Percentiles rank a stretch among this genome's conserved stretches.
phyloP scores from a whole-genome alignment of 1,284 basidiomycete species.

The Cutaneotrichosporon sp. region DNA sequence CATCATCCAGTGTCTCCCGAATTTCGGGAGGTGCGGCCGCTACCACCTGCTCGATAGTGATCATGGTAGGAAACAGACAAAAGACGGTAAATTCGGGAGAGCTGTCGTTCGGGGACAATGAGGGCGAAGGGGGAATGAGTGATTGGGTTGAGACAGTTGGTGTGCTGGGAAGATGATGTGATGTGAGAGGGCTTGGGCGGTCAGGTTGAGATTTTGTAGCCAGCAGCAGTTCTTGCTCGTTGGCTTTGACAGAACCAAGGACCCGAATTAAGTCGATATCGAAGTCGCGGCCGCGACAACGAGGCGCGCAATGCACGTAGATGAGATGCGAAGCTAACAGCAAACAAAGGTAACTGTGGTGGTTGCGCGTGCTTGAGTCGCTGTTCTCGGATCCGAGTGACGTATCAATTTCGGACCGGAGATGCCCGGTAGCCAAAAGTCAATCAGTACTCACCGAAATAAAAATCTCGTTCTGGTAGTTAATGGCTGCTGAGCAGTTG shows the following conservation, averaged over 20 bases:
- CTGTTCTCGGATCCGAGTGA: background rate
- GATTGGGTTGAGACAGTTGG: too few relatives aligned
- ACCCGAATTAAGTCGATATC: too few relatives aligned
- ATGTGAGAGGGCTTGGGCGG: too few relatives aligned
- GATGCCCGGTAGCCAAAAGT: too few relatives aligned
- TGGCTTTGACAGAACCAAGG: too few relatives aligned
- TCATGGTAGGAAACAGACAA: slow-evolving; percentile 1
- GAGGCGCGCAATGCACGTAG: background rate
- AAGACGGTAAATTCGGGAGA: background rate
- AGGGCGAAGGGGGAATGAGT: background rate
- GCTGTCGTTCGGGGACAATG: too few relatives aligned
- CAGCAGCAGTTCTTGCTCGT: too few relatives aligned
- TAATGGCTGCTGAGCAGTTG: too few relatives aligned
- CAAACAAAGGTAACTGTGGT: background rate
- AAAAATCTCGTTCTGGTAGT: background rate
- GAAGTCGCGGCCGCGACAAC: too few relatives aligned
- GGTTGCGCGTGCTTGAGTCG: background rate
- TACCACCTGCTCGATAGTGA: slow-evolving; percentile 14
- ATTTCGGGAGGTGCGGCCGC: slow-evolving; percentile 10
- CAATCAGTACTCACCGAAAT: background rate
- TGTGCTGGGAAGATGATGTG: too few relatives aligned
- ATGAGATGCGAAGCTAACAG: background rate
- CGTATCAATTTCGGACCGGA: background rate
- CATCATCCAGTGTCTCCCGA: slow-evolving; percentile 16
- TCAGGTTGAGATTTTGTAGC: too few relatives aligned